These are phyloP conservation scores for Hypericum androsaemum DNA, from an alignment of 345 rosid species.

Conservation along the genomic window DNA sequence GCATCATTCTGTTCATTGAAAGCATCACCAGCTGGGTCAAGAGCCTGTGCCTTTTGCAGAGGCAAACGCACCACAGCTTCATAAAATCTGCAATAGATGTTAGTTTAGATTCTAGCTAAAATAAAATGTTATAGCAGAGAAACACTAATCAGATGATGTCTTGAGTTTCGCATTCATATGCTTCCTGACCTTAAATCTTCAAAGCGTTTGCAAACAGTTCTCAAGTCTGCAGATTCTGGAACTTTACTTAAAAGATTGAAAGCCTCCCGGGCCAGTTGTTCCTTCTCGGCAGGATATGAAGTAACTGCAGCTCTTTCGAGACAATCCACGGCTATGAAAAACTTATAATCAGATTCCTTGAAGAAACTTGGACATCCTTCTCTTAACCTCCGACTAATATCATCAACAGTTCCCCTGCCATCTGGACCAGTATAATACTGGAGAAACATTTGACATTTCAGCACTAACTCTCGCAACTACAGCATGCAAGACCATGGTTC, in stretches of 20 bases:
- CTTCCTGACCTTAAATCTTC: conserved; percentile 77
- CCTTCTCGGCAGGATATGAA: conserved; percentile 59
- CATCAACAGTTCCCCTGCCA: conserved; percentile 98
- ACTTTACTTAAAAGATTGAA: conserved; percentile 71
- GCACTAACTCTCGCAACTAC: no score
- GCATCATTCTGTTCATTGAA: conserved; percentile 79
- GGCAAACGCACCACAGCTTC: conserved; percentile 95
- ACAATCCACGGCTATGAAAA: conserved; percentile 93
- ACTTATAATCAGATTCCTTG: conserved; percentile 91
- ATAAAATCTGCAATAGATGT: conserved; percentile 59
- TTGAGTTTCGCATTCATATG: conserved; percentile 17
- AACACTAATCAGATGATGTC: background rate
- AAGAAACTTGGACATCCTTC: conserved; percentile 98
- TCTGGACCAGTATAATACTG: conserved; percentile 96
- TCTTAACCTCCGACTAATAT: conserved; percentile 63
- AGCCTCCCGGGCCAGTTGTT: conserved; percentile 82
- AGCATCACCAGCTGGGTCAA: conserved; percentile 94
- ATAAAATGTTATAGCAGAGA: conserved; percentile 3
- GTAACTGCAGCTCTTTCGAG: conserved; percentile 80
- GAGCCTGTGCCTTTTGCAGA: conserved; percentile 83
- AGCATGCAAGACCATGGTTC: no score
- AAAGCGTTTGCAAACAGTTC: conserved; percentile 90
- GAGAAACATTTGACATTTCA: conserved; percentile 9
- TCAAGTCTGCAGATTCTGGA: conserved; percentile 91
- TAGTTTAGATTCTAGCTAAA: conserved; percentile 12